A percentile compares a stretch with the other conserved stretches of the same genome.
Evolutionary conservation across 768 basidiomycete species (phyloP).

Genomic region (Rhodosporidiobolus sp.): DNA sequence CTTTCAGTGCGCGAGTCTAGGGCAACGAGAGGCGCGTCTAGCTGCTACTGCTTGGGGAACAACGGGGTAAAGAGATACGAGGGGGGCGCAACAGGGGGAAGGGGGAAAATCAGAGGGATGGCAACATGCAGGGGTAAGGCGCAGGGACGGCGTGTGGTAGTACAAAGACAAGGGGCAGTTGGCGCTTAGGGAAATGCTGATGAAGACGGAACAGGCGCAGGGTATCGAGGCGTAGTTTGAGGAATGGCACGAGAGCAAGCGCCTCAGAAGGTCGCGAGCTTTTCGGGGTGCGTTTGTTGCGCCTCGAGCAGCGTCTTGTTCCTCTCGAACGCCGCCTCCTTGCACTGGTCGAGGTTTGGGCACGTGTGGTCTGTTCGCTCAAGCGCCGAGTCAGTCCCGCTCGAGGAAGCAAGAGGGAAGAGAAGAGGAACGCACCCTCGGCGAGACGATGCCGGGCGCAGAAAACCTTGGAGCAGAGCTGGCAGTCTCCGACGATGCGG

Average conservation of each 20-base stretch:
- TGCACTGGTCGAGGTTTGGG: slow-evolving; percentile 75
- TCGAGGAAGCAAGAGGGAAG: neutral
- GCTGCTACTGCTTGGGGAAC: neutral
- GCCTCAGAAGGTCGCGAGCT: slow-evolving; percentile 67
- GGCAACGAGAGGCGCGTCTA: too few relatives aligned
- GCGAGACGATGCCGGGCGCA: slow-evolving; percentile 80
- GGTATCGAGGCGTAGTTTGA: neutral
- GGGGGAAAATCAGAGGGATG: slow-evolving; percentile 25
- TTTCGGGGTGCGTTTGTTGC: slow-evolving; percentile 78
- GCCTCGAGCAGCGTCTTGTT: slow-evolving; percentile 83
- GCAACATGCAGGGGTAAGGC: neutral
- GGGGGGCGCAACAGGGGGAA: neutral
- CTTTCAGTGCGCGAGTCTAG: too few relatives aligned
- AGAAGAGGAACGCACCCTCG: slow-evolving; percentile 50
- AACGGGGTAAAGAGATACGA: neutral
- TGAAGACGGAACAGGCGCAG: slow-evolving; percentile 51
- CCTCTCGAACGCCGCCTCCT: slow-evolving; percentile 79
- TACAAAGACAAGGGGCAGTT: neutral
- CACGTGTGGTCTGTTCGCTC: slow-evolving; percentile 69
- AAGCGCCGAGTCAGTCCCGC: neutral
- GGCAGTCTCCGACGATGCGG: slow-evolving; percentile 79
- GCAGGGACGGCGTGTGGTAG: slow-evolving; percentile 20
- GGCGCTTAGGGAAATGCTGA: neutral
- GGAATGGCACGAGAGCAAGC: neutral
- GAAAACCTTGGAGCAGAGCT: slow-evolving; percentile 72